phyloP scores from a whole-genome alignment of 2,329 filamentous ascomycete species.

The Trichoderma guizhouense region DNA sequence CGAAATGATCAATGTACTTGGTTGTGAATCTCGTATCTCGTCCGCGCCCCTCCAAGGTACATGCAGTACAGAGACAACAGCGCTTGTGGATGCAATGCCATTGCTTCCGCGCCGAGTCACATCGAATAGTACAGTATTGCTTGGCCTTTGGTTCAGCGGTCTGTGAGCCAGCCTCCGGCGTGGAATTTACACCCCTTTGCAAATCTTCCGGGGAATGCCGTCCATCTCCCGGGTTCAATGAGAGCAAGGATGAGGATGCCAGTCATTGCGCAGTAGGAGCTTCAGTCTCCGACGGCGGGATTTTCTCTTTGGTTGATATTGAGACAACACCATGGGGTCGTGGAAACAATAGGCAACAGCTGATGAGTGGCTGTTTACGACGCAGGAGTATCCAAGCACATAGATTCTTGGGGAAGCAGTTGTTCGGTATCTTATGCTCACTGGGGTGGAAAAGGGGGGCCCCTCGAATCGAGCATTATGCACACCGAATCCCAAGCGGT shows the following conservation, averaged over 20 bases:
- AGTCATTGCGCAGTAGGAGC: not conserved
- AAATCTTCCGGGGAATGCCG: not conserved
- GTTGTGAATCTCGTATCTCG: not conserved
- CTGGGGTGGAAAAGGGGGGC: not conserved
- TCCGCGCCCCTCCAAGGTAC: not conserved
- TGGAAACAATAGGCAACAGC: not conserved
- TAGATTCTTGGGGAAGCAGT: not conserved
- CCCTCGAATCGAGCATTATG: not conserved
- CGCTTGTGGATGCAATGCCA: not conserved
- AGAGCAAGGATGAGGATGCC: constrained; percentile 5
- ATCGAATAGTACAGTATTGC: too few species aligned
- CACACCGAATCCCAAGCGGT: not conserved
- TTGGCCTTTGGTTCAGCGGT: not conserved
- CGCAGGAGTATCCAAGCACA: not conserved
- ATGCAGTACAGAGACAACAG: not conserved
- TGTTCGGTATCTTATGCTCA: not conserved
- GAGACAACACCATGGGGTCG: not conserved
- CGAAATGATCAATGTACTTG: not conserved
- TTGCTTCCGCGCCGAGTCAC: not conserved
- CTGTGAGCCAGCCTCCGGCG: not conserved
- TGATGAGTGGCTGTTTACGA: not conserved
- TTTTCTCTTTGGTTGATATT: not conserved
- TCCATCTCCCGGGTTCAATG: not conserved
- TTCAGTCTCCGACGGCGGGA: not conserved
- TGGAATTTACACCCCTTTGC: not conserved